phyloP scores from a whole-genome alignment of 208 protist genomes.

The Zelonia costaricensis region DNA sequence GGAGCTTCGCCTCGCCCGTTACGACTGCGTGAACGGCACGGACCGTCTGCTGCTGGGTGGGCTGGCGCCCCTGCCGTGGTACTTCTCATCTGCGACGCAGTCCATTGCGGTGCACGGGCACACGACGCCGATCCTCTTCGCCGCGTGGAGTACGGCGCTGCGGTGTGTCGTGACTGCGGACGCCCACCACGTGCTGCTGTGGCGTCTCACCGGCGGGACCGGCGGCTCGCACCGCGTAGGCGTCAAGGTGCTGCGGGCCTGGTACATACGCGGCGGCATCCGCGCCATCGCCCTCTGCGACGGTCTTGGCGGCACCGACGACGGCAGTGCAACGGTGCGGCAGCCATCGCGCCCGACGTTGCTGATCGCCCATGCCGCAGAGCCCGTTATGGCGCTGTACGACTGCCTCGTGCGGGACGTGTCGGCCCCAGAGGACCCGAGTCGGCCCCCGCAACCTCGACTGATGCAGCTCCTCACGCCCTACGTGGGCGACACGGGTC shows the following conservation, averaged over 20 bases:
- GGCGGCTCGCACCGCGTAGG: no score
- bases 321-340: no score
- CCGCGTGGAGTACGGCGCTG: slow-evolving; percentile 42
- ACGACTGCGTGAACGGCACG: slow-evolving; percentile 49
- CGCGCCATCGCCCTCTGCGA: slow-evolving; percentile 47
- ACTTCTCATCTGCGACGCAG: slow-evolving; percentile 30
- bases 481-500: background rate
- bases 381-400: slow-evolving; percentile 68
- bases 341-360: slow-evolving; percentile 1
- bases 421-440: background rate
- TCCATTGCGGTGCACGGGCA: slow-evolving; percentile 61
- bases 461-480: slow-evolving; percentile 8
- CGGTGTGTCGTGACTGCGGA: slow-evolving; percentile 75
- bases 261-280: slow-evolving; percentile 56
- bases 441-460: slow-evolving; percentile 9
- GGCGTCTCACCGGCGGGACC: slow-evolving; percentile 32
- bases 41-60: slow-evolving; percentile 79
- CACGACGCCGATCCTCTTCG: slow-evolving; percentile 58
- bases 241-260: slow-evolving; percentile 41
- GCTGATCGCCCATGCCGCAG: slow-evolving; percentile 43
- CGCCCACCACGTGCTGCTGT: slow-evolving; percentile 67
- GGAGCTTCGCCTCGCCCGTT: slow-evolving; percentile 66
- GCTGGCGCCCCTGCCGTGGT: slow-evolving; percentile 66
- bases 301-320: no score
- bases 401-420: slow-evolving; percentile 62